Evolutionary conservation across 208 protist species (phyloP), one percentile per base, ranked within the genome.

Genomic region (Trypanosoma avium): DNA sequence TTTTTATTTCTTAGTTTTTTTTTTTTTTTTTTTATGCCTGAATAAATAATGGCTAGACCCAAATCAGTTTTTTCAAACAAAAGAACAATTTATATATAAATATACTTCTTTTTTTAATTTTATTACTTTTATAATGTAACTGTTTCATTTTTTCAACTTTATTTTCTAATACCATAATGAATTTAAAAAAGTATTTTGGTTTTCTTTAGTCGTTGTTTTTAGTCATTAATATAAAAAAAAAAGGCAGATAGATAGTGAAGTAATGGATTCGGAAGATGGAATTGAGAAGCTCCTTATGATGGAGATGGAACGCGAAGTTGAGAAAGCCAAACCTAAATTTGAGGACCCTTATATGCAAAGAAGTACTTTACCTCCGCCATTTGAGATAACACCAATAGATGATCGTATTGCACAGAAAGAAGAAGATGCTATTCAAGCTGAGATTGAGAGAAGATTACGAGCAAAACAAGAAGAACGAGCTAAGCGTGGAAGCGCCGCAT

Each of bases 251-350:
- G 10, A n/a, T 67, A 35, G 38, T 61, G 21, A 29, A 35, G 47
- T 27, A n/a, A 86, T 90, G 77, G 75, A 67, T 35, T 46, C 65
- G 15, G 64, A 61, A 26, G 69, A 88, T 47, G 84, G 90, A 35
- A 89, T 91, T 64, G 77, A 90, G 65, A 73, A 75, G 12, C 75
- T 86, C 33, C 79, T 94, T 22, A 80, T 89, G 79, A 73, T 86
- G 73, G 83, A 93, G 66, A 91, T 93, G 87, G 83, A 93, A 63
- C 65, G 60, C 46, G 79, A 90, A 54, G 78, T 94, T 21, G 53
- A 81, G 38, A 75, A 73, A 40, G 45, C 21, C 15, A 57, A 52
- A 22, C 15, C 47, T 19, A 40, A 21, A 7, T 68, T 70, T 27
- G 42, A 73, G 2, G 17, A 17, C 13, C 53, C 65, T 21, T 21